These are phyloP conservation scores for Talaromyces liani DNA, from an alignment of 495 filamentous ascomycete genomes.

Conservation along the genomic window DNA sequence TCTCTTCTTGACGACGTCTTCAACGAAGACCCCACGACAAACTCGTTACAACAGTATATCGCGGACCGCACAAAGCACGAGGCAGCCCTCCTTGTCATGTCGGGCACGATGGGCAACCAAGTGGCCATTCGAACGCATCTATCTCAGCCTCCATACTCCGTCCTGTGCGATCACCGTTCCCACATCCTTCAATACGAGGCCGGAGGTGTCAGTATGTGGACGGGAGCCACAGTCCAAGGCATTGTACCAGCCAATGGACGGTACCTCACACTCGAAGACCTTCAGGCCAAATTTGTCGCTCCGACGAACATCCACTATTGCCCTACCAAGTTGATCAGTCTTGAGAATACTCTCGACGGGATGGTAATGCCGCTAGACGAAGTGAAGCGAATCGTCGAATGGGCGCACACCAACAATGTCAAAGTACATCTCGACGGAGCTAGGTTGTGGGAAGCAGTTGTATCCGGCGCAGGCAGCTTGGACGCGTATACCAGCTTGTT, in stretches of 20 bases:
- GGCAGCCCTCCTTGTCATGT: constrained; percentile 69
- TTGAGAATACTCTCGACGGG: constrained; percentile 82
- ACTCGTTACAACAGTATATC: constrained; percentile 53
- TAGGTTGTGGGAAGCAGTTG: constrained; percentile 70
- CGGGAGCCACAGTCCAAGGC: constrained; percentile 33
- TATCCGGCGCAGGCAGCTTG: constrained; percentile 51
- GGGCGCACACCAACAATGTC: constrained; percentile 59
- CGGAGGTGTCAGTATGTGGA: constrained; percentile 40
- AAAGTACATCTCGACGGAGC: constrained; percentile 82
- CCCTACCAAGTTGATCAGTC: constrained; percentile 70
- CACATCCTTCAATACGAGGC: constrained; percentile 45
- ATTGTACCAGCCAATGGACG: constrained; percentile 51
- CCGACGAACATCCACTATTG: constrained; percentile 40
- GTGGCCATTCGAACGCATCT: constrained; percentile 42
- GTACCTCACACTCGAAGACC: constrained; percentile 70
- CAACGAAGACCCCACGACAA: constrained; percentile 62
- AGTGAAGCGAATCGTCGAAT: constrained; percentile 56
- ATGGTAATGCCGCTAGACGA: constrained; percentile 70
- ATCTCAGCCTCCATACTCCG: constrained; percentile 40
- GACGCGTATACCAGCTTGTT: constrained; percentile 63
- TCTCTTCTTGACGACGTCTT: constrained; percentile 68
- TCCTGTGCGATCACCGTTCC: constrained; percentile 40
- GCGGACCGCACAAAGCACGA: constrained; percentile 59
- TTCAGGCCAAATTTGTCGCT: constrained; percentile 44
- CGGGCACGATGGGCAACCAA: constrained; percentile 78